Base-by-base conservation (phyloP, 1,284 basidiomycete species). In the Fomitiporia mediterranea region DNA sequence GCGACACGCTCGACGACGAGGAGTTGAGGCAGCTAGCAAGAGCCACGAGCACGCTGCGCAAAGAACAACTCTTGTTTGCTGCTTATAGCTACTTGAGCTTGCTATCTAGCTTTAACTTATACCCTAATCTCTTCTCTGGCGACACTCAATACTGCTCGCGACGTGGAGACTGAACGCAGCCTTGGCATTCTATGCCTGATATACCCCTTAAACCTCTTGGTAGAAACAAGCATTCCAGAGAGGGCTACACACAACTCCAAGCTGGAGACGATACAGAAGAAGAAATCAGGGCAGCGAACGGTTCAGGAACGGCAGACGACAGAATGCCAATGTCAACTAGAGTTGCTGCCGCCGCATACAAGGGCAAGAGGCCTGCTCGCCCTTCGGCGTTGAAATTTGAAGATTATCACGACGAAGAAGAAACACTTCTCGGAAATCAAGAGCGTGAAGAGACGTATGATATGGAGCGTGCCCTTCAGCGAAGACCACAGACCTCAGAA, bases 371-470 rank as follows among this genome's bases (percentile, higher is more conserved):
- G 21, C 47, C 46, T 8, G 32, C 39, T n/a, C 51, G 56, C 23
- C 19, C 44, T 4, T 44, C 46, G 7, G 40, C 47, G n/a, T 57
- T 57, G 11, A 57, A 30, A 4, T 61, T 65, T 50, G 42, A 53
- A 35, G 59, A 63, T 34, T 46, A 40, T 28, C 60, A 57, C 11
- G 65, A 66, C 28, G 64, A 64, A 32, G 63, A 64, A 30, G 59
- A 58, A 34, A 57, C 48, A 23, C 56, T 66, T n/a, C 55, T 66
- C 9, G 54, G 54, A 11, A 53, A 54, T 3, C 51, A 59, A 28
- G 52, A 57, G 11, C 37, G 56, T 19, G 62, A 59, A 17, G 59
- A 61, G 17, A 46, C 38, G 21, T 52, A 57, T 35, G 60, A 55
- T 11, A 57, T 49, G 21, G 53, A 60, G 19, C 48, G 55, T 23